Evolutionary conservation across 1,284 basidiomycete species (phyloP), one percentile per base, ranked within the genome.

Genomic region (Cutaneotrichosporon sp.): DNA sequence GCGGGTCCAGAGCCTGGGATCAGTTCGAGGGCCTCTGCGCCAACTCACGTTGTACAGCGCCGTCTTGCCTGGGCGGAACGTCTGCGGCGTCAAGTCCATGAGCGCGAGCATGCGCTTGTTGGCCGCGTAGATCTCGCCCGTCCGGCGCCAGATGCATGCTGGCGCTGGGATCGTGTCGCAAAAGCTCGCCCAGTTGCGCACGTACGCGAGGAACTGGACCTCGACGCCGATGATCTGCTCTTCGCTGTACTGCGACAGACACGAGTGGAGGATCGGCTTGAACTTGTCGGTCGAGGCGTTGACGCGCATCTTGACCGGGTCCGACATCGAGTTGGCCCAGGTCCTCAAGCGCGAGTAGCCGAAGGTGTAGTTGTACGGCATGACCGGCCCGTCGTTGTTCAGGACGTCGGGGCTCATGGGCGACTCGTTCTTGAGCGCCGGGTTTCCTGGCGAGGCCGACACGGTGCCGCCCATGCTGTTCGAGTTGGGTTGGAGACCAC

Each of bases 201-300:
- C 64, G 42, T 58, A 66, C 13, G 49, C 54, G 24, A 63, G 49
- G 50, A 66, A 66, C 59, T 66, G 64, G 22, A 63, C 50, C 54
- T 66, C 64, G 4, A 53, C 56, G 18, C 52, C 31, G 11, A 66
- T 54, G 4, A 58, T 56, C 49, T 66, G 61, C 6, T 66, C 61
- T 29, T 63, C 64, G 9, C 54, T 52, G 53, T 63, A 63, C 36
- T 55, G 58, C n/a, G 61, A 60, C 20, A 66, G 54, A 31, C 59
- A 54, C 34, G 61, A 38, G 56, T 66, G 64, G 14, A 66, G 54
- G 45, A 66, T 60, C 16, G 64, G 53, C 56, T 66, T 66, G 64
- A 63, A 66, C 18, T 56, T 53, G 22, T 66, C 61, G 1, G 64
- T 66, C 0, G 64, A 58, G 1, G 45, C 29, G 11, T 56, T 29